Evolutionary conservation across 1,139 yeast species (phyloP).

Genomic region (Kodamaea ohmeri): DNA sequence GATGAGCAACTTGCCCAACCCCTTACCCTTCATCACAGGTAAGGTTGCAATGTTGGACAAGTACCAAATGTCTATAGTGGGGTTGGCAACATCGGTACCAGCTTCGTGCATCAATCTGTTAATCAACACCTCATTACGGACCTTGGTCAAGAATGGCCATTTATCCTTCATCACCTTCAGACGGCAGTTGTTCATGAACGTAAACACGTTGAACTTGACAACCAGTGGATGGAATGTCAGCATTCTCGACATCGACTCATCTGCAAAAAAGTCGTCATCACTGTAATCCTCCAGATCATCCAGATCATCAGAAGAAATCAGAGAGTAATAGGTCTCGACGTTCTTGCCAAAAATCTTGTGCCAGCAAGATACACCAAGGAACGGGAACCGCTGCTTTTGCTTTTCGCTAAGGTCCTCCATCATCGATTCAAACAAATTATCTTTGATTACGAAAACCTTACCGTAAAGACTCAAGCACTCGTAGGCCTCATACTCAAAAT

Average conservation of each 20-base stretch:
- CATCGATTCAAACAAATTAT: slow-evolving; percentile 26
- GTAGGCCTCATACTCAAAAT: slow-evolving; percentile 37
- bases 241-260: slow-evolving; percentile 19
- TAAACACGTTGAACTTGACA: slow-evolving; percentile 34
- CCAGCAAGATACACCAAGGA: slow-evolving; percentile 42
- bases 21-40: slow-evolving; percentile 41
- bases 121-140: slow-evolving; percentile 27
- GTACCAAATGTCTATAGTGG: slow-evolving; percentile 32
- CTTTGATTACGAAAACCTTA: slow-evolving; percentile 32
- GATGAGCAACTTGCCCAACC: slow-evolving; percentile 36
- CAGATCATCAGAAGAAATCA: slow-evolving; percentile 13
- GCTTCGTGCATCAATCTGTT: slow-evolving; percentile 16
- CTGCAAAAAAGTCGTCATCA: slow-evolving; percentile 18
- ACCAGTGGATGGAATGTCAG: slow-evolving; percentile 29
- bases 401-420: slow-evolving; percentile 26
- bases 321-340: slow-evolving; percentile 23
- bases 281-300: slow-evolving; percentile 16
- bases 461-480: slow-evolving; percentile 38
- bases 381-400: slow-evolving; percentile 23
- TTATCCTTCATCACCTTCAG: slow-evolving; percentile 36
- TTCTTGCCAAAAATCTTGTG: slow-evolving; percentile 28
- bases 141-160: slow-evolving; percentile 33
- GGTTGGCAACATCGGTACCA: slow-evolving; percentile 9
- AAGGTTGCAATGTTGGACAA: slow-evolving; percentile 40
- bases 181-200: slow-evolving; percentile 36